These are phyloP conservation scores for Oidiodendron maius DNA, from an alignment of 495 filamentous ascomycete species.

Conservation along the genomic window DNA sequence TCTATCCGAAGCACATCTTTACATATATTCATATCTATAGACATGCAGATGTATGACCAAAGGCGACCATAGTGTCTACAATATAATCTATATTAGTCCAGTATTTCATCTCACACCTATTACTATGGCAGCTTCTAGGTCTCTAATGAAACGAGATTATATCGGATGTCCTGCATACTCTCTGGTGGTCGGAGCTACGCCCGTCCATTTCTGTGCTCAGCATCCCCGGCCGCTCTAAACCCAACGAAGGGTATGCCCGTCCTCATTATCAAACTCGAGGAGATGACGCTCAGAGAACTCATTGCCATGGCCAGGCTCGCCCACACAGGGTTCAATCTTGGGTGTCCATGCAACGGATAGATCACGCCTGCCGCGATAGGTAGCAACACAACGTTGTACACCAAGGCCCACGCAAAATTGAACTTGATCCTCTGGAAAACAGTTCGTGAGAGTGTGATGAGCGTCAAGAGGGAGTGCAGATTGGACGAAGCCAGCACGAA, in stretches of 20 bases:
- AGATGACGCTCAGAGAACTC: conserved; percentile 75
- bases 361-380: conserved; percentile 79
- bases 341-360: conserved; percentile 57
- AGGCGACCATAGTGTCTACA: too few species aligned
- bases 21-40: too few species aligned
- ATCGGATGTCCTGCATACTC: too few species aligned
- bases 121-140: too few species aligned
- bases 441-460: conserved; percentile 61
- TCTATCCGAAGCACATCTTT: too few species aligned
- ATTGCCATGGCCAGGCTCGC: conserved; percentile 81
- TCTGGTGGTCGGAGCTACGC: too few species aligned
- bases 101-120: too few species aligned
- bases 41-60: too few species aligned
- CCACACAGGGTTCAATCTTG: conserved; percentile 74
- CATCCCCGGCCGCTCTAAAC: conserved; percentile 36
- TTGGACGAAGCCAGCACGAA: conserved; percentile 81
- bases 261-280: conserved; percentile 64
- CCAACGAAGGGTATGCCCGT: conserved; percentile 40
- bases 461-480: conserved; percentile 61
- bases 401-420: conserved; percentile 86
- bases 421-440: conserved; percentile 77
- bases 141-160: too few species aligned
- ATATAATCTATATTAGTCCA: too few species aligned
- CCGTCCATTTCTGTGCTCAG: too few species aligned
- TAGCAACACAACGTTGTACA: conserved; percentile 76